Base-by-base conservation (phyloP, 2,329 filamentous ascomycete species). In the Chaetomium sp. region DNA sequence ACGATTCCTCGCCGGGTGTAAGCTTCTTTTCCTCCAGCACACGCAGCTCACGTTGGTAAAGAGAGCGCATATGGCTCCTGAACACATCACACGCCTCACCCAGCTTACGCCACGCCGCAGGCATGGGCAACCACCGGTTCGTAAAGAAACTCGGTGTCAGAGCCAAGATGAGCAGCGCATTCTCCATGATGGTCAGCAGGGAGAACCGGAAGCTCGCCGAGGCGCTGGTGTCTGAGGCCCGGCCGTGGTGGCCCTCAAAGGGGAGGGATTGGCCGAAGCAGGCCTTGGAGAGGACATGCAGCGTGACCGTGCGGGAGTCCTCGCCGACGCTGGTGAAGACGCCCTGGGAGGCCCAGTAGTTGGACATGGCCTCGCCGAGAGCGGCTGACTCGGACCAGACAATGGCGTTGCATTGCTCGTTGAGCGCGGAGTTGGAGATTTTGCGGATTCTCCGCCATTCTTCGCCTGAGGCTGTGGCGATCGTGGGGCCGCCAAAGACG, bases 231-330 rank as follows among this genome's bases (percentile, higher is more conserved):
- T 27, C 19, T 54, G 42, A 35, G 60, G 3, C 6, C 2, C 57
- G 49, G 59, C 64, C 59, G 49, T 66, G 63, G 54, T 63, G 58
- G 42, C 63, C 65, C 56, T 62, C 60, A 59, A 67, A 72, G 51
- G 65, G 60, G 54, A 62, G 68, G 0, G 64, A 66, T 49, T 68
- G 66, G 6, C 67, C 67, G 32, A 69, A 69, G 2, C 65, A 66
- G n/a, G 64, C 67, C 4, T 58, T 42, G 6, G 66, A 65, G 3
- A 69, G 58, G 1, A 69, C 61, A 37, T 68, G 59, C 1, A 69
- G 58, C 3, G 66, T 66, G 0, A 69, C 46, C 0, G 66, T 68
- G 27, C 66, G 63, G 0, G 61, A 32, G 48, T 70, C 68, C 2
- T 67, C 56, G 12, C 65, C 67, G 3, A 53, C 40, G 0, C 64